Evolutionary conservation across 2,329 filamentous ascomycete genomes (phyloP), one percentile per base, ranked within the genome.

Genomic region (Claviceps maximensis): DNA sequence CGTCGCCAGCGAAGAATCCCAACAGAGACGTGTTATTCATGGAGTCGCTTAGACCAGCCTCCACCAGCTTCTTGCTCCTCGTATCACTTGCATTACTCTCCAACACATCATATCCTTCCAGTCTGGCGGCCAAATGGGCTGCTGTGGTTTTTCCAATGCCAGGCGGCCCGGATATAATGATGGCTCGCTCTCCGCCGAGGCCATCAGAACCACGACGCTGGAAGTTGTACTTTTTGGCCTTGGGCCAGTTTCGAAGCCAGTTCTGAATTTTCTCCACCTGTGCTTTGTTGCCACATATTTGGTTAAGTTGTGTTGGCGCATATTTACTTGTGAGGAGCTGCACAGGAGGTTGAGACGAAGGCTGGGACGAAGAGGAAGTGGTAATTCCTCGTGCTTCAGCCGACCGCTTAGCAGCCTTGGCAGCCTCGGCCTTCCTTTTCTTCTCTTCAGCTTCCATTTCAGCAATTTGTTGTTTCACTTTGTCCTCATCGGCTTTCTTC

Each of bases 141-240:
- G 94, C 89, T 33, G 93, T 98, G 2, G 93, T 98, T 71, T 98
- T 98, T 60, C 93, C 93, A 59, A 98, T 95, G 19, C 93, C 93
- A 31, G 93, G 93, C 17, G 93, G 91, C 0, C 93, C 93, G 59
- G 94, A 90, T 52, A 98, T 84, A 65, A 97, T 95, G 58, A 97
- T 84, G n/a, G 91, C 88, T 58, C 93, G 84, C 61, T 86, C 87
- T 0, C 78, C 77, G 36, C 91, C 91, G 65, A 84, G 84, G 1
- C 90, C 93, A 67, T 97, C 90, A 10, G 86, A 77, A 0, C 93
- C 93, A 55, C 83, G 80, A 61, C 84, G 80, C 65, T 89, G 85
- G 69, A 98, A 98, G 50, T 86, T 76, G 55, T 81, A 85, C 64
- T 87, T 89, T 54, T 87, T 84, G 53, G 80, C 82, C 65, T 86